phyloP scores from a whole-genome alignment of 352 stramenopile genomes.

The Phytopythium sindhum region DNA sequence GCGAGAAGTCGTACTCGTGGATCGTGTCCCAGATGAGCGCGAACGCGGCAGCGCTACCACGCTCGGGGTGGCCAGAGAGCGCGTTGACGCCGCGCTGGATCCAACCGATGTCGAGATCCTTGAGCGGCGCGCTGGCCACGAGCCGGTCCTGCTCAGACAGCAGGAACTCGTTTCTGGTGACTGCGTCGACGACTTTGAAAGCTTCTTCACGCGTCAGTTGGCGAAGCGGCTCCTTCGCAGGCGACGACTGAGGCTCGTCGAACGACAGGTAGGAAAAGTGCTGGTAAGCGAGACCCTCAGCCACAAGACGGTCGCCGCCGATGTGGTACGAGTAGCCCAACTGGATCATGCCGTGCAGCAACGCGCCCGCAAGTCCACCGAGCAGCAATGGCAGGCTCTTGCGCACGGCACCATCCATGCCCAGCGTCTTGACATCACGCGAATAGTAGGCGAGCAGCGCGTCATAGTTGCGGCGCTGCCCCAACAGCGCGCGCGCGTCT shows the following conservation, averaged over 20 bases:
- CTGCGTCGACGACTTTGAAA: slow-evolving; percentile 12
- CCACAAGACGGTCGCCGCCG: slow-evolving; percentile 25
- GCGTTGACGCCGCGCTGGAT: slow-evolving; percentile 30
- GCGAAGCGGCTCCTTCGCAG: slow-evolving; percentile 10
- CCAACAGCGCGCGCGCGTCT: slow-evolving; percentile 17
- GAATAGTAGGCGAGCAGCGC: slow-evolving; percentile 27
- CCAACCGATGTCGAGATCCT: slow-evolving; percentile 25
- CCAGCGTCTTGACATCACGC: slow-evolving; percentile 21
- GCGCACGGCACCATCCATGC: slow-evolving; percentile 23
- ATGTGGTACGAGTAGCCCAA: slow-evolving; percentile 39
- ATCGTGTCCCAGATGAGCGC: slow-evolving; percentile 20
- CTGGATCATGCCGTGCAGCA: slow-evolving; percentile 44
- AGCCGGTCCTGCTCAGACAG: slow-evolving; percentile 20
- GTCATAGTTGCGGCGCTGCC: slow-evolving; percentile 27
- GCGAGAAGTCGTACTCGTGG: slow-evolving; percentile 23
- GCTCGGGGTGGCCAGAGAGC: slow-evolving; percentile 21
- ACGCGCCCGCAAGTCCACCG: slow-evolving; percentile 26
- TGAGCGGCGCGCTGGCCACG: slow-evolving; percentile 14
- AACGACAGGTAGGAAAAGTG: slow-evolving; percentile 35
- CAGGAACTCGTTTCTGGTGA: slow-evolving; percentile 25
- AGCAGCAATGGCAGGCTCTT: slow-evolving; percentile 28
- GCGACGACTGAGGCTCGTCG: slow-evolving; percentile 16
- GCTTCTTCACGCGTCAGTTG: slow-evolving; percentile 22
- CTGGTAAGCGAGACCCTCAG: slow-evolving; percentile 34
- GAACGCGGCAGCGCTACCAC: slow-evolving; percentile 22